Evolutionary conservation across 2,329 filamentous ascomycete species (phyloP), one percentile per base, ranked within the genome.

Genomic region (Colletotrichum liaoningense): DNA sequence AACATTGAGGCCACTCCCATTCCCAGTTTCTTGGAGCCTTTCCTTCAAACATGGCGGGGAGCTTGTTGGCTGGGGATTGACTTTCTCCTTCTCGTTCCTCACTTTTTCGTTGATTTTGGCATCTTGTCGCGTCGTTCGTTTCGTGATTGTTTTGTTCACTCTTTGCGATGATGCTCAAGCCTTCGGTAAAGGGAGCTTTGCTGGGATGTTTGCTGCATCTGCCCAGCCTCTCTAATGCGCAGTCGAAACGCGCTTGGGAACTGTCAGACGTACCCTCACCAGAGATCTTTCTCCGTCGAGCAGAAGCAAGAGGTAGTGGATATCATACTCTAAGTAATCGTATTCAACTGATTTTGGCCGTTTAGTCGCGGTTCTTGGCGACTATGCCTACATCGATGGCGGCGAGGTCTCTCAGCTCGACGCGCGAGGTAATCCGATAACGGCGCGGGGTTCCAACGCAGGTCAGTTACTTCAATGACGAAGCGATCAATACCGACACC

Each of bases 301-400:
- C 30, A 8, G 26, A 24, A 2, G 66, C 58, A 16, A 63, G 49
- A 63, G 49, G 58, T 69, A 46, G 5, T 6, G 2, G 9, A 3
- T 35, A 19, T 11, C 16, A 16, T 1, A 4, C 6, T 14, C 2
- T 19, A 4, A 16, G 24, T 12, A 4, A 11, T 12, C 2, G 19
- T n/a, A 38, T 12, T 24, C 38, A 28, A 7, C 6, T n/a, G 24
- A 57, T 49, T 4, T 16, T 5, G 11, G 2, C 14, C 7, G 1
- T 14, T 16, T 19, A 74, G 76, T 67, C 1, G 67, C 66, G 8
- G 79, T 80, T 16, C 72, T 84, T 9, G 82, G 81, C 16, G 76
- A 83, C 74, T 81, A 81, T 60, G 73, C 81, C 63, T 85, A 84
- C 63, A 79, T 84, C 64, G 82, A 84, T 64, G 83, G 83, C 66